Evolutionary conservation across 2,329 filamentous ascomycete species (phyloP).

Genomic region (Trichophyton simii): DNA sequence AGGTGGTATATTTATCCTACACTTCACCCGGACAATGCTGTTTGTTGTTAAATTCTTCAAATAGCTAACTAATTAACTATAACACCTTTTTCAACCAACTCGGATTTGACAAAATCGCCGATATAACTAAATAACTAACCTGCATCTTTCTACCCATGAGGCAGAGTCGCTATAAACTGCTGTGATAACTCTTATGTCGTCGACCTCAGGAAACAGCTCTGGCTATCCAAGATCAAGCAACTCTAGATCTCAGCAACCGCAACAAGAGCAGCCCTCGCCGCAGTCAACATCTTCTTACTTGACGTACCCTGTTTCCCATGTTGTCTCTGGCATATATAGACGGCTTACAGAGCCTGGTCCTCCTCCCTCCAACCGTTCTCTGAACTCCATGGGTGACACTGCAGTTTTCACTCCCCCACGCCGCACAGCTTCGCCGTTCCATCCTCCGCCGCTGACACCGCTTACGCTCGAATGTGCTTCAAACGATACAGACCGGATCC

Average conservation of each 20-base stretch:
- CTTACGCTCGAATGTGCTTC: conserved; percentile 54
- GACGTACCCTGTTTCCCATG: conserved; percentile 40
- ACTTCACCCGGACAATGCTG: not conserved
- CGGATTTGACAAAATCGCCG: not conserved
- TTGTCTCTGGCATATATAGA: conserved; percentile 53
- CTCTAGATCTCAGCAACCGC: conserved; percentile 4
- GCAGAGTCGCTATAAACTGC: not conserved
- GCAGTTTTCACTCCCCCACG: conserved; percentile 48
- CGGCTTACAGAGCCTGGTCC: conserved; percentile 43
- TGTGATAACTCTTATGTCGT: not conserved
- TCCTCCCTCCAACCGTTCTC: conserved; percentile 13
- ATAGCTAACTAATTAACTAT: not conserved
- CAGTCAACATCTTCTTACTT: conserved; percentile 36
- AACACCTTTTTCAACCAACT: not conserved
- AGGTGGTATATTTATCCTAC: not conserved
- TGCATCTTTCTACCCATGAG: not conserved
- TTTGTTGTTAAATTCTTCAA: not conserved
- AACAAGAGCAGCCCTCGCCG: conserved; percentile 10
- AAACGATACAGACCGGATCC: conserved; percentile 46
- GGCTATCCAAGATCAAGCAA: not conserved
- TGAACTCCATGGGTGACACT: conserved; percentile 21
- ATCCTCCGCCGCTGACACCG: conserved; percentile 78
- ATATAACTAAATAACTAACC: not conserved
- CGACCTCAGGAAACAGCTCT: not conserved
- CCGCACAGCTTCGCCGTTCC: conserved; percentile 63